These are phyloP conservation scores for Aquilaria sinensis DNA, from an alignment of 345 rosid species.

Conservation along the genomic window DNA sequence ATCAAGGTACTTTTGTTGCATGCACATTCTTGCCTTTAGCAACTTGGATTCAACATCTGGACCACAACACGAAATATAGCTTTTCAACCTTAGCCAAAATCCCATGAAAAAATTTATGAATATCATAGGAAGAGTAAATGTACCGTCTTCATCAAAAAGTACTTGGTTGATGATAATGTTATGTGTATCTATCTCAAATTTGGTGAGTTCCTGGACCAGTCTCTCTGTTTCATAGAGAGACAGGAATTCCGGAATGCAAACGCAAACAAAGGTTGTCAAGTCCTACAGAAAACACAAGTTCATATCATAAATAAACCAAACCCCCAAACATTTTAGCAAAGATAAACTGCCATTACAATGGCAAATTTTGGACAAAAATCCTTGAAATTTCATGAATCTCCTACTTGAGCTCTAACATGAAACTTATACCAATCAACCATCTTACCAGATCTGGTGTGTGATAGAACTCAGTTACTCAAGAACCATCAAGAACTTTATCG, in stretches of 20 bases:
- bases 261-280: slow-evolving; percentile 91
- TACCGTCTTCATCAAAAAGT: slow-evolving; percentile 84
- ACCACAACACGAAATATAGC: slow-evolving; percentile 9
- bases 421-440: too few relatives aligned
- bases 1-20: slow-evolving; percentile 98
- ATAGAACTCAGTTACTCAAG: too few relatives aligned
- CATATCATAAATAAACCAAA: neutral
- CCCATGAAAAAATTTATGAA: neutral
- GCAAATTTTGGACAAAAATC: too few relatives aligned
- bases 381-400: too few relatives aligned
- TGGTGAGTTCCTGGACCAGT: slow-evolving; percentile 96
- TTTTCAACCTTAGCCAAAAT: slow-evolving; percentile 8
- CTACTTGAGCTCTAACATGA: too few relatives aligned
- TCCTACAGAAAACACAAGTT: slow-evolving; percentile 40
- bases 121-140: neutral
- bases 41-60: slow-evolving; percentile 84
- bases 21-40: slow-evolving; percentile 88
- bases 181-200: slow-evolving; percentile 95
- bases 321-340: too few relatives aligned
- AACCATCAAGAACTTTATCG: too few relatives aligned
- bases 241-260: slow-evolving; percentile 98
- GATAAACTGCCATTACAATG: too few relatives aligned
- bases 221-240: slow-evolving; percentile 98
- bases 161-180: slow-evolving; percentile 98
- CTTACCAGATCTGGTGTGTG: too few relatives aligned